Base-by-base conservation (phyloP, 1,284 basidiomycete genomes). In the Marasmius oreades region DNA sequence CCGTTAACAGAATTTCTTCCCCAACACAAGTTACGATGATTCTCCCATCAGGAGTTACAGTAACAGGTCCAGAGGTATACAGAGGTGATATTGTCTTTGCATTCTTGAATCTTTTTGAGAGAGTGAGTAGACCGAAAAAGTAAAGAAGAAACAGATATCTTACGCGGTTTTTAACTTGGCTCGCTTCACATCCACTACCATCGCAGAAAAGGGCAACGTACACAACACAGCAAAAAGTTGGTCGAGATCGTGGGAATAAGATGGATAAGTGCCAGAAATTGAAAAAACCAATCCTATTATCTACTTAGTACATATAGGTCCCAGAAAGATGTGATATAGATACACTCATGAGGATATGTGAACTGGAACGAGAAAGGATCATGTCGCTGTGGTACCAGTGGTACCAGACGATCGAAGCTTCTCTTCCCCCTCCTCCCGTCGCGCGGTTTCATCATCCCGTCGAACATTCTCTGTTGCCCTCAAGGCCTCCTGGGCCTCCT, bases 21-120 rank as follows among this genome's bases (percentile, higher is more conserved):
- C 85, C 87, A 51, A 98, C 84, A 59, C 93, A 94, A 33, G 93
- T 93, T 54, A 95, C 81, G 28, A 98, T 79, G 69, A 80, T 85
- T 50, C 76, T 75, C 45, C 92, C 95, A 77, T 98, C 93, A 54
- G 78, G 73, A 4, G 91, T 88, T 44, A 94, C 75, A 10, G 92
- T 84, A 36, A 95, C 86, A 6, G 93, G 90, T 26, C 95, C 95
- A 50, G 85, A 85, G 0, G 93, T 97, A 69, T 96, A 93, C 53
- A 97, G 74, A 4, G 95, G 94, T 37, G 79, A 80, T 53, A 92
- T 84, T 8, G 80, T 77, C 51, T 85, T 79, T 14, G 71, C 75
- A 68, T 90, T 89, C 70, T 88, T 88, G 72, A 90, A 92, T 28
- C 90, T 92, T 61, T 34, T 48, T 63, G 23, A 66, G 57, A 36